Base-by-base conservation (phyloP, 306 rosid genomes). In the Lupinus albus region DNA sequence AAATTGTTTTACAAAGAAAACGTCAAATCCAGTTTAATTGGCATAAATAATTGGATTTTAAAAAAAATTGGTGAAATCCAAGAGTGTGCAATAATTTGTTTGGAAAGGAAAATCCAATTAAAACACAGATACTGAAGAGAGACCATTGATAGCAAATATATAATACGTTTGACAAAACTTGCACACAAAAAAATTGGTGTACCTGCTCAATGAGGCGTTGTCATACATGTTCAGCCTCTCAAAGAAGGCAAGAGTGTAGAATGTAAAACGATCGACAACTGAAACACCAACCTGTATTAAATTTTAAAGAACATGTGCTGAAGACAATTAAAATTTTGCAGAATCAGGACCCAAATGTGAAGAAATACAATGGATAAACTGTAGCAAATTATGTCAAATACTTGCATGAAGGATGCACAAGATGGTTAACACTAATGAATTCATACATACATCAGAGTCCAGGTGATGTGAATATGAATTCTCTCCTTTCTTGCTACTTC, bases 401-500 rank as follows among this genome's bases (percentile, higher is more conserved):
- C 55, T 35, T 46, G 15, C 12, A 16, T 18, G 42, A 39, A 64
- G 57, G 6, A 20, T n/a, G 44, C 12, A 54, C 21, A 53, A 69
- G 16, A 50, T 30, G 38, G 41, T 11, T 30, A 60, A 48, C 53
- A 45, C 32, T 30, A 72, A 36, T 53, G 53, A 62, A 69, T 30
- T 45, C n/a, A 46, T 57, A 66, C 95, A 58, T 92, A 93, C 99
- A 73, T 93, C 94, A 14, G 95, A 80, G 68, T 93, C 98, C 87
- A 93, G 76, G 89, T 93, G 98, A 84, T 93, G 98, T 5, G 98
- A 93, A 72, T 93, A 93, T 60, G 98, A 93, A 73, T 93, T 93
- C 80, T 93, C 96, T 75, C 97, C 98, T 82, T 93, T 93, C 91
- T 51, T 86, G 88, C 98, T 93, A 81, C 98, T 93, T 88, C 98